Conservation (phyloP, 2,329 filamentous ascomycete genomes). For the Chalara sp. region DNA sequence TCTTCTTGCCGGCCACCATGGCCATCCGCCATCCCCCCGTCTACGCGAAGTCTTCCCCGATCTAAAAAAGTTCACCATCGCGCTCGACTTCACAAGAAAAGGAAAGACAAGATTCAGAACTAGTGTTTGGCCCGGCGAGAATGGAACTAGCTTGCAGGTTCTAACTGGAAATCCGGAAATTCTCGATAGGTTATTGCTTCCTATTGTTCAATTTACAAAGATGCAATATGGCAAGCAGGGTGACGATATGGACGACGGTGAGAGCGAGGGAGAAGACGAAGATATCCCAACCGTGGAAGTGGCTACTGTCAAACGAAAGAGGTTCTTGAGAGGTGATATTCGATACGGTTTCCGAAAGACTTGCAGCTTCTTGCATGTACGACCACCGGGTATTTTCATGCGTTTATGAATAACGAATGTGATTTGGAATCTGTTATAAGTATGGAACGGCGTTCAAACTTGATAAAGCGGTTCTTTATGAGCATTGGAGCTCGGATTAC, state of each 20-base stretch:
- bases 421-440: background rate
- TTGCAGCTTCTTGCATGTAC: conserved; percentile 18
- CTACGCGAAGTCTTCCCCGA: conserved; percentile 23
- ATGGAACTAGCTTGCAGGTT: conserved; percentile 17
- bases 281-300: conserved; percentile 9
- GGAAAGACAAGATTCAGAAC: conserved; percentile 23
- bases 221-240: background rate
- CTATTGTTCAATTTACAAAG: background rate
- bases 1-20: conserved; percentile 20
- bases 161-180: background rate
- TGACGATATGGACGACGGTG: background rate
- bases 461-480: too few relatives aligned
- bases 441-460: background rate
- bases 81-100: conserved; percentile 21
- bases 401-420: conserved; percentile 11
- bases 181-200: background rate
- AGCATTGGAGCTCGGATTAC: too few relatives aligned
- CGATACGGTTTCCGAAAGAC: conserved; percentile 21
- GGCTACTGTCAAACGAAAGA: conserved; percentile 24
- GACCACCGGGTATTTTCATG: conserved; percentile 19
- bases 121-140: conserved; percentile 24
- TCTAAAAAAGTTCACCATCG: conserved; percentile 20
- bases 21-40: conserved; percentile 18
- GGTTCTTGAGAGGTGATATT: conserved; percentile 21
- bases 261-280: conserved; percentile 7